These are phyloP conservation scores for Crepidotus variabilis DNA, from an alignment of 768 basidiomycete species.

Conservation along the genomic window DNA sequence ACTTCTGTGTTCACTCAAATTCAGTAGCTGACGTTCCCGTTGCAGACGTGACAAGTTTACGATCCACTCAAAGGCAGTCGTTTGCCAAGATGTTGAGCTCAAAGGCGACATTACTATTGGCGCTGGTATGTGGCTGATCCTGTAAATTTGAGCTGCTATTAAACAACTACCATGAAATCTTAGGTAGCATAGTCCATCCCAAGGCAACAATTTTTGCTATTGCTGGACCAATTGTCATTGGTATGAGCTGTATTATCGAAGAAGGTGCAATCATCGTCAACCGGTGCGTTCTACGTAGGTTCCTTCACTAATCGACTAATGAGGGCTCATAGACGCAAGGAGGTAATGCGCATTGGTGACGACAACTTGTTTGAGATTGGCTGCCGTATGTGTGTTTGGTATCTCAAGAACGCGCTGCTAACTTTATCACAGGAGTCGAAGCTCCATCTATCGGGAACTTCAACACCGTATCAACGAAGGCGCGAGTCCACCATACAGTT, in stretches of 20 bases:
- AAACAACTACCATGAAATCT: slow-evolving; percentile 1
- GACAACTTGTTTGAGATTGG: slow-evolving; percentile 94
- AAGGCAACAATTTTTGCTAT: slow-evolving; percentile 92
- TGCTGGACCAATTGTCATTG: slow-evolving; percentile 87
- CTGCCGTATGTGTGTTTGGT: slow-evolving; percentile 59
- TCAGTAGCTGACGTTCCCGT: slow-evolving; percentile 6
- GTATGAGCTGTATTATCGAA: slow-evolving; percentile 85
- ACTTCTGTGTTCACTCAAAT: slow-evolving; percentile 4
- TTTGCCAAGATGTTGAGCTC: slow-evolving; percentile 91
- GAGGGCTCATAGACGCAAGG: slow-evolving; percentile 48
- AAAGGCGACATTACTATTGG: slow-evolving; percentile 95
- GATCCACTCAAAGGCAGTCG: slow-evolving; percentile 86
- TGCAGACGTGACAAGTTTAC: slow-evolving; percentile 82
- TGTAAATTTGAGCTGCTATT: neutral
- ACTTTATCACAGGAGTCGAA: slow-evolving; percentile 65
- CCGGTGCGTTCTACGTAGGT: slow-evolving; percentile 37
- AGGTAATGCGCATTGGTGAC: slow-evolving; percentile 91
- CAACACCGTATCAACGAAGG: slow-evolving; percentile 85
- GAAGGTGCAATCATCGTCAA: slow-evolving; percentile 91
- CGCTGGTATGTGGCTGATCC: slow-evolving; percentile 42
- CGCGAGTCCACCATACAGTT: slow-evolving; percentile 81
- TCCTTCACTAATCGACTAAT: neutral
- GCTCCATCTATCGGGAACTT: slow-evolving; percentile 77
- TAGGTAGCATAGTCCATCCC: slow-evolving; percentile 87
- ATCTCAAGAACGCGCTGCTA: neutral